Evolutionary conservation across 139 green algal species (phyloP).

Genomic region (Coelastrella sp.): DNA sequence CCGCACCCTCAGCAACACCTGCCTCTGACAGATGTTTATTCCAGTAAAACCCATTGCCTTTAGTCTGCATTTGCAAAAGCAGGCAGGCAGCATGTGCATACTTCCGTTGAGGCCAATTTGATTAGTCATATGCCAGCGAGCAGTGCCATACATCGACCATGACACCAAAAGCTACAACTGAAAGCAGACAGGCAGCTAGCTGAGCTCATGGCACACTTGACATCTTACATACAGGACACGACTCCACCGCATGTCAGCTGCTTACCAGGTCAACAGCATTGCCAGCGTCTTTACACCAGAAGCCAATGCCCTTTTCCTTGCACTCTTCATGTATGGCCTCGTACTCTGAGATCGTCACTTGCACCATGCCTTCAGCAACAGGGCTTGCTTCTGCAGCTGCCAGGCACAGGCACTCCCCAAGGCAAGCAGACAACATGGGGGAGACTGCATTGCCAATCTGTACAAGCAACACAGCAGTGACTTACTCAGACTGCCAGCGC

Average conservation of each 20-base stretch:
- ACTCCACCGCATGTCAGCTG: not conserved
- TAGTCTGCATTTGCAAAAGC: no score
- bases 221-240: not conserved
- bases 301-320: constrained; percentile 15
- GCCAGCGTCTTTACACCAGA: not conserved
- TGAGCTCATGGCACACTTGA: not conserved
- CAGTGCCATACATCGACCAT: no score
- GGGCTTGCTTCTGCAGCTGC: constrained; percentile 58
- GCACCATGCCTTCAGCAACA: constrained; percentile 47
- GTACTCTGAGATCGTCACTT: constrained; percentile 52
- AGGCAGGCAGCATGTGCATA: no score
- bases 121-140: no score
- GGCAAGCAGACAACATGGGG: constrained; percentile 67
- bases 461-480: not conserved
- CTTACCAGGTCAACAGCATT: not conserved
- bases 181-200: no score
- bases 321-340: constrained; percentile 30
- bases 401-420: constrained; percentile 75
- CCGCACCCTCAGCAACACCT: no score
- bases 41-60: no score
- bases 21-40: no score
- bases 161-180: no score
- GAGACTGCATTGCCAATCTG: constrained; percentile 86
- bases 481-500: not conserved
- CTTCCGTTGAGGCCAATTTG: no score